Conservation (phyloP, 305 asterid genomes). For the Andrographis paniculata region DNA sequence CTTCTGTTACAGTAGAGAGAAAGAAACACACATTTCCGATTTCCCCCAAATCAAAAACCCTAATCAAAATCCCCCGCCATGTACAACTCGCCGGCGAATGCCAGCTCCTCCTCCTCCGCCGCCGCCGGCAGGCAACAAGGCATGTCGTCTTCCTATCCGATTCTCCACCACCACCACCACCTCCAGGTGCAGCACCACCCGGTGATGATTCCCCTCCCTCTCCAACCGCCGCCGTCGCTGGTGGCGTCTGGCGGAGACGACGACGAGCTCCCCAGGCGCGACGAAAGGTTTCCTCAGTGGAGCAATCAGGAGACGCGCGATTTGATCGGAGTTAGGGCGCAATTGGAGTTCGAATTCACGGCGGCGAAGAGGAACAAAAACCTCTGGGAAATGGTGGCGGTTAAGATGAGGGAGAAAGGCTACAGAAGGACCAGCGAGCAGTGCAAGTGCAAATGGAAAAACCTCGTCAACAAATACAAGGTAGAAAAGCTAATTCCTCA, state of each 20-base stretch:
- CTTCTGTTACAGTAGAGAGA: not conserved
- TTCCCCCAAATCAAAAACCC: not conserved
- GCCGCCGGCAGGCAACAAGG: conserved; percentile 13
- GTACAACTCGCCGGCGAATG: conserved; percentile 15
- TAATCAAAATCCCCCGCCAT: no score
- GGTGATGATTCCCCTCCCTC: conserved; percentile 25
- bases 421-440: conserved; percentile 59
- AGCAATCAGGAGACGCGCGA: conserved; percentile 62
- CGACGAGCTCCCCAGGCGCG: conserved; percentile 40
- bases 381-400: conserved; percentile 62
- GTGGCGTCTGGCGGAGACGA: conserved; percentile 11
- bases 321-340: conserved; percentile 50
- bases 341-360: conserved; percentile 36
- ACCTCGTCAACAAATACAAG: conserved; percentile 51
- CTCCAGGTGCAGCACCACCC: conserved; percentile 12
- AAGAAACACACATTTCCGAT: not conserved
- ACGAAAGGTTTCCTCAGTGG: conserved; percentile 68
- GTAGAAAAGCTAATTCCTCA: conserved; percentile 29
- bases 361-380: conserved; percentile 27
- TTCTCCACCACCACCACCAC: conserved; percentile 18
- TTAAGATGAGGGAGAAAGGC: conserved; percentile 52
- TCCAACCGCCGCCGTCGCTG: conserved; percentile 11
- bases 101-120: conserved; percentile 12
- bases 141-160: conserved; percentile 6
- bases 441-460: conserved; percentile 76